A percentile compares a stretch with the other conserved stretches of the same genome.
Evolutionary conservation across 345 rosid species (phyloP).

Genomic region (Rhodamnia rubescens): DNA sequence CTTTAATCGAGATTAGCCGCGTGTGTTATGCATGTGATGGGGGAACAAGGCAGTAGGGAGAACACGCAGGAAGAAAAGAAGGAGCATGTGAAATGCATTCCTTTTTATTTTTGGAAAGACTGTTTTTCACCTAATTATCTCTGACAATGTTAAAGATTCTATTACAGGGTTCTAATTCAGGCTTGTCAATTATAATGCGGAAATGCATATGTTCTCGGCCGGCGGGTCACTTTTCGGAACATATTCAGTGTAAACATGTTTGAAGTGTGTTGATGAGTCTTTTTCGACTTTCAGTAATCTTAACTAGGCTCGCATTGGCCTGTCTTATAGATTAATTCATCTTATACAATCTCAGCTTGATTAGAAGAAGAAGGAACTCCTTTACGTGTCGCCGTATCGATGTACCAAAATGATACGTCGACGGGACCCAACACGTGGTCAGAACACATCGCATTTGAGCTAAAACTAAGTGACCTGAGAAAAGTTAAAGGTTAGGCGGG

Average conservation of each 20-base stretch:
- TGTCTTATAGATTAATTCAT: not conserved
- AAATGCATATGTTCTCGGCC: not conserved
- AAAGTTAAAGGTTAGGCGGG: not conserved
- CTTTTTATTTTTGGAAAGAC: not conserved
- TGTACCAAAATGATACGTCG: not conserved
- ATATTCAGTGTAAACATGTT: not conserved
- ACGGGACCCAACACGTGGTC: not conserved
- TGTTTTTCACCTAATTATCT: not conserved
- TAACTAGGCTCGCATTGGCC: no score
- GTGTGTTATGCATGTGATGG: not conserved
- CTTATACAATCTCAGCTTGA: not conserved
- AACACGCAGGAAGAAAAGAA: not conserved
- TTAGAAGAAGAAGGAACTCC: not conserved
- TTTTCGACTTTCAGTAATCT: not conserved
- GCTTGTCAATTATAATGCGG: not conserved
- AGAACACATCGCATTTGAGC: not conserved
- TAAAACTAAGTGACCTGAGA: not conserved
- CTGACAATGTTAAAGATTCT: not conserved
- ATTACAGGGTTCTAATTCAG: not conserved
- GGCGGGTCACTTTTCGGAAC: not conserved
- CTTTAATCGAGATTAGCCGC: not conserved
- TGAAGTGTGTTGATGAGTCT: not conserved
- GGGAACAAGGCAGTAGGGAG: not conserved
- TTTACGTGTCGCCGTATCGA: not conserved
- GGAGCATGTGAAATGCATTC: not conserved